Base-by-base conservation (phyloP, 2,329 filamentous ascomycete species). In the Leptoxyphium fumago region DNA sequence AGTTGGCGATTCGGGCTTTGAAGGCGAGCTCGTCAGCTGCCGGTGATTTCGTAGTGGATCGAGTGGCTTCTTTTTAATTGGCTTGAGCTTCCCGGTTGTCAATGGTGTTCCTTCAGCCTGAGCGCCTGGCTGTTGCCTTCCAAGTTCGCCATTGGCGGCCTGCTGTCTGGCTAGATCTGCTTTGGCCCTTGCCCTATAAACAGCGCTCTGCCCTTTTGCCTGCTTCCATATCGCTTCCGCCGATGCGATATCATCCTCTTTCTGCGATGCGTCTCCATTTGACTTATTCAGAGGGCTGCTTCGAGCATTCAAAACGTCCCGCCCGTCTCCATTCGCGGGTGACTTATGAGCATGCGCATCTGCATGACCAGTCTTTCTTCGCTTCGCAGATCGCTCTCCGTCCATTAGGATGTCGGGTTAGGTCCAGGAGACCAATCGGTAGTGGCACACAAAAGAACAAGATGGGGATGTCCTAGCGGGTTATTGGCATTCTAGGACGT, bases 311-410 rank as follows among this genome's bases (percentile, higher is more conserved):
- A 3, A 26, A 7, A 26, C 7, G 21, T 26, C 21, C 21, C 21
- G 3, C 7, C 21, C 21, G 3, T 26, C 21, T 7, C 21, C 21
- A 26, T 26, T 26, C 21, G 21, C 7, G 21, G 21, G 7, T 7
- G 21, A 26, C 21, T 7, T 26, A 3, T 26, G 21, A 26, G 21
- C 4, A 3, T 26, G 21, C 7, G 21, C 21, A 7, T 26, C 21
- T 7, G 7, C 4, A 26, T 26, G 21, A 26, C 58, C 56, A 32
- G 60, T 48, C 42, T 54, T 58, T 26, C 58, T 48, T 15, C 59
- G 50, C 45, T 61, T 60, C 29, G 49, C 39, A 30, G 53, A 53
- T 47, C 57, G 48, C 2, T 51, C 41, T 10, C 53, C 46, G 15
- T 52, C 48, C 56, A 59, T 59, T 5, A 9, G 32, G 32, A 9